Evolutionary conservation across 345 rosid species (phyloP), one percentile per base, ranked within the genome.

Genomic region (Pugionium dolabratum): DNA sequence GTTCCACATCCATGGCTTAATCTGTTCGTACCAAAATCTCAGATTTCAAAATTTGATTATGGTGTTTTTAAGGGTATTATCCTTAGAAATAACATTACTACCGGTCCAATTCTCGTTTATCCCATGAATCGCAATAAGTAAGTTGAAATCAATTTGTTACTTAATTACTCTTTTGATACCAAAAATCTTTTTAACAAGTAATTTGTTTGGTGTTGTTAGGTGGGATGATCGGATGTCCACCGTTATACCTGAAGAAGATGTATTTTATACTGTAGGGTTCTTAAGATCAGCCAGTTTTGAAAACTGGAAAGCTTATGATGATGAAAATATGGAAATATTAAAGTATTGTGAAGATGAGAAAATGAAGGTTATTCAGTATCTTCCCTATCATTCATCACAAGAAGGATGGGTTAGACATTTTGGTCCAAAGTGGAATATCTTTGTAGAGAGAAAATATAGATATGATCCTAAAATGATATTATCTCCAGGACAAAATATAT

Each of bases 1-100:
- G 90, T 90, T 77, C 96, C 99, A 33, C 99, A 94, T 81, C 99
- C 99, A 27, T 94, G 99, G 99, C 74, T 90, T 31, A 94, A 90
- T 65, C 80, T 94, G 2, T 90, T 94, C 51, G 67, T 94, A 18
- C 97, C 99, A 10, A 85, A 78, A 72, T 90, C 99, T 55, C 78
- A 71, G 2, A 86, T 94, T 9, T 50, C 59, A 0, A 80, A 78
- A 40, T 88, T 94, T 82, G 70, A 82, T 57, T 36, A 79, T 3
- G 88, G 88, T n/a, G 87, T 90, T 74, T 84, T 94, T 70, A 78
- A 52, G 56, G 80, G 79, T 66, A 84, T 90, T 68, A 69, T 94
- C 33, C 96, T 88, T 34, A 70, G 71, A 70, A 76, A 80, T 36
- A 90, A 81, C 74, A 82, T 88, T 28, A 88, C 95, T 34, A 75